These are phyloP conservation scores for Aspergillus piperis DNA, from an alignment of 2,329 filamentous ascomycete genomes.

Conservation along the genomic window DNA sequence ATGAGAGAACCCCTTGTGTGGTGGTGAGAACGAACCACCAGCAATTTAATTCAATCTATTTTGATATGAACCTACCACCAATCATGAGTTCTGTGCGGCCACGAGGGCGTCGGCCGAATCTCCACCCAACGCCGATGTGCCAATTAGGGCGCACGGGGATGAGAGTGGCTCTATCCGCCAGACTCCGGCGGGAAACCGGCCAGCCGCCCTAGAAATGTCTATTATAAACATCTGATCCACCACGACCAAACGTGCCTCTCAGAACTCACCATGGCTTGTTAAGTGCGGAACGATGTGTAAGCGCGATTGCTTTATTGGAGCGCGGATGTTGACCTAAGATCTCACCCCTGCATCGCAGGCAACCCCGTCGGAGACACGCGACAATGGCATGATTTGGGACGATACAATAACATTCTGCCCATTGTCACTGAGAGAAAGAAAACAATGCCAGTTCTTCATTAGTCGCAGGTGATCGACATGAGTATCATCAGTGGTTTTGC, in stretches of 20 bases:
- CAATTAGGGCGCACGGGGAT: neutral
- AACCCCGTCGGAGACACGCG: neutral
- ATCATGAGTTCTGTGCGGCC: neutral
- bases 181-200: neutral
- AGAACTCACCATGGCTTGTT: too few species aligned
- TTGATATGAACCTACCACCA: neutral
- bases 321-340: neutral
- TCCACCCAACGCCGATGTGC: neutral
- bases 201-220: neutral
- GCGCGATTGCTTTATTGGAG: neutral
- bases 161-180: neutral
- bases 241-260: too few species aligned
- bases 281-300: neutral
- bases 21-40: neutral
- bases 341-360: neutral
- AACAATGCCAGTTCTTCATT: neutral
- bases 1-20: too few species aligned
- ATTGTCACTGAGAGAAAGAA: neutral
- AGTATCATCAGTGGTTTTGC: too few species aligned
- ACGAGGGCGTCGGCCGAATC: neutral
- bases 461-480: too few species aligned
- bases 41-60: neutral
- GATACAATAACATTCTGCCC: too few species aligned
- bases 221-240: too few species aligned
- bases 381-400: neutral